Evolutionary conservation across 2,329 filamentous ascomycete species (phyloP), one percentile per base, ranked within the genome.

Genomic region (Penicillium digitatum): DNA sequence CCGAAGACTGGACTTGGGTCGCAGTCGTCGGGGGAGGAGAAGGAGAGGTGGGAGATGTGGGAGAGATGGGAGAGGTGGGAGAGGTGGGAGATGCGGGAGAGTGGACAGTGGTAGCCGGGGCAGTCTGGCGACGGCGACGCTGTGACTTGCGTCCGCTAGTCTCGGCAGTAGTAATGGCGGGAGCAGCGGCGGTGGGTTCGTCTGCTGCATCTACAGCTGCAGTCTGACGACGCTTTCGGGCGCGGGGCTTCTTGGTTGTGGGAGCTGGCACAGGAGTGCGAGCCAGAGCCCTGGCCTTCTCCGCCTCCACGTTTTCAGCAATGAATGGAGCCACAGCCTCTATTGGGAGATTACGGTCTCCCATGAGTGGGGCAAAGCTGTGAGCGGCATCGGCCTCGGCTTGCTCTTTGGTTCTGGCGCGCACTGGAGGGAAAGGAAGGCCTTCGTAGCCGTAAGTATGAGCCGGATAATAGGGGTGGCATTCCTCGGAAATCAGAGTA

Each of bases 341-440:
- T 12, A 52, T 52, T 6, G 63, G 63, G 12, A 59, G 42, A 42
- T 65, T 65, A 7, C 62, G 60, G 29, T 57, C 54, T 12, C 63
- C 63, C 22, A 65, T 37, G n/a, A 60, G 50, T 2, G 63, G 63
- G 9, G 63, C 60, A 37, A 55, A 64, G 3, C 63, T 61, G 43
- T 61, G 45, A 7, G 48, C 27, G 9, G 29, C n/a, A 16, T 62
- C 55, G 10, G 31, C 49, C 6, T 49, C 48, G 20, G 45, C 56
- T 20, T 65, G 52, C 11, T 52, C n/a, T 12, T 42, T 52, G 6
- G 54, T 50, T 12, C 57, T 59, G 35, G 55, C 52, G 14, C 56
- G 56, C 11, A 65, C 51, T 1, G 63, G 63, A 10, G 62, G 63
- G 9, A 34, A 48, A 9, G 63, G 62, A 11, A 65, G 55, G 10